A percentile compares a stretch with the other conserved stretches of the same genome.
Evolutionary conservation across 2,329 filamentous ascomycete genomes (phyloP).

Genomic region (Cladobotryum protrusum): DNA sequence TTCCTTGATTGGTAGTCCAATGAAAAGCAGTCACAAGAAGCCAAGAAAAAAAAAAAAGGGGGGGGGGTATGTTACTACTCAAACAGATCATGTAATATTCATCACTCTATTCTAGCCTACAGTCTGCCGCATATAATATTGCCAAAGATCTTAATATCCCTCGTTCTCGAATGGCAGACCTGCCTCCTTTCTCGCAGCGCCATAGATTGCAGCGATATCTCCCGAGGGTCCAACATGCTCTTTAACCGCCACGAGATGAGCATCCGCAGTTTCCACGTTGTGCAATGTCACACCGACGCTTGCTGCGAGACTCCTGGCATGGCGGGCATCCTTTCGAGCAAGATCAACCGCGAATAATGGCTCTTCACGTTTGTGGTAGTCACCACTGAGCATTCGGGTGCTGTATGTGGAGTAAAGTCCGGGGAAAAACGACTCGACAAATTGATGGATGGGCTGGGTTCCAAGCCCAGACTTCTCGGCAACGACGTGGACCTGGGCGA

Average conservation of each 20-base stretch:
- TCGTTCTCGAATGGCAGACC: constrained; percentile 42
- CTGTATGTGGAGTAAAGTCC: constrained; percentile 12
- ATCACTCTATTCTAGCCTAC: no score
- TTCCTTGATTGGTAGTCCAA: no score
- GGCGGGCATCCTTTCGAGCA: constrained; percentile 73
- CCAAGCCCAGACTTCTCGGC: constrained; percentile 79
- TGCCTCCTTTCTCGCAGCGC: constrained; percentile 65
- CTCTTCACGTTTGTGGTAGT: constrained; percentile 68
- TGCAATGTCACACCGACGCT: constrained; percentile 55
- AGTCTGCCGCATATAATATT: no score
- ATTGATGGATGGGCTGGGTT: constrained; percentile 60
- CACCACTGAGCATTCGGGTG: constrained; percentile 40
- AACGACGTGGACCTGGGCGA: constrained; percentile 37
- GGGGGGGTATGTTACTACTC: no score
- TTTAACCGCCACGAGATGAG: no score
- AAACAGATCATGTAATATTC: no score
- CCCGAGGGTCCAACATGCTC: constrained; percentile 37
- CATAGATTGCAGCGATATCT: constrained; percentile 79
- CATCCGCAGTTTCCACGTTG: constrained; percentile 61
- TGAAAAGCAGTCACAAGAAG: no score
- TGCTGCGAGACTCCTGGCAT: constrained; percentile 63
- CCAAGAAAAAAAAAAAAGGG: no score
- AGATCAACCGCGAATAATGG: constrained; percentile 81
- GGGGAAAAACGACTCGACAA: constrained; percentile 68
- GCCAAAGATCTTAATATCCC: no score